phyloP scores from a whole-genome alignment of 306 rosid genomes.

The Prunus davidiana region DNA sequence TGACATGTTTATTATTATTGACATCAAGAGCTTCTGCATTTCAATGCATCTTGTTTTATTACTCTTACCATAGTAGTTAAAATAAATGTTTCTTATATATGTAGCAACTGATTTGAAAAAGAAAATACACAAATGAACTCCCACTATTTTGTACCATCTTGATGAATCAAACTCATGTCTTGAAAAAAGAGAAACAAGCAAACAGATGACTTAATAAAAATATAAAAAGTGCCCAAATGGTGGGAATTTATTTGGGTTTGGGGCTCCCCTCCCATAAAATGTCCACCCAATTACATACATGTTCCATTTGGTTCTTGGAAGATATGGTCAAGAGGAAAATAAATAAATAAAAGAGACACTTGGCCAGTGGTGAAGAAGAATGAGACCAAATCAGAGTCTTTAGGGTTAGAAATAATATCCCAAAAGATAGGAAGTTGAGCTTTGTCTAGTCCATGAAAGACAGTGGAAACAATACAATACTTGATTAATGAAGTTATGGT shows the following conservation, averaged over 20 bases:
- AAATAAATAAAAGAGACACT: background rate
- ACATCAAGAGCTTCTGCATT: too few relatives aligned
- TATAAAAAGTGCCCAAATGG: background rate
- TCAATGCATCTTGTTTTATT: too few relatives aligned
- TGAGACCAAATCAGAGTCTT: background rate
- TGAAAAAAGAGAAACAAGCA: too few relatives aligned
- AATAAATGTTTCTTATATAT: too few relatives aligned
- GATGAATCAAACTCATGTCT: too few relatives aligned
- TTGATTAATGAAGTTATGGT: background rate
- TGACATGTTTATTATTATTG: too few relatives aligned
- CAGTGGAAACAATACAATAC: constrained; percentile 2
- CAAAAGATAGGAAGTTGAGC: constrained; percentile 4
- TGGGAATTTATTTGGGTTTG: background rate
- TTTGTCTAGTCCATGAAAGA: constrained; percentile 25
- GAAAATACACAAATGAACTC: too few relatives aligned
- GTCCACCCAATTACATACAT: background rate
- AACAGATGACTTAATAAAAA: too few relatives aligned
- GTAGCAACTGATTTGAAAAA: too few relatives aligned
- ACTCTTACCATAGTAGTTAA: too few relatives aligned
- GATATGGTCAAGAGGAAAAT: constrained; percentile 1
- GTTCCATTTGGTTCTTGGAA: background rate
- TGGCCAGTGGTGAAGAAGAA: constrained; percentile 18
- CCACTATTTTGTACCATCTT: too few relatives aligned
- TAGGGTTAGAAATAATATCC: constrained; percentile 25
- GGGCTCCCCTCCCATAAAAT: background rate